Evolutionary conservation across 169 alveolate species (phyloP), one percentile per base, ranked within the genome.

Genomic region (Eimeria praecox): DNA sequence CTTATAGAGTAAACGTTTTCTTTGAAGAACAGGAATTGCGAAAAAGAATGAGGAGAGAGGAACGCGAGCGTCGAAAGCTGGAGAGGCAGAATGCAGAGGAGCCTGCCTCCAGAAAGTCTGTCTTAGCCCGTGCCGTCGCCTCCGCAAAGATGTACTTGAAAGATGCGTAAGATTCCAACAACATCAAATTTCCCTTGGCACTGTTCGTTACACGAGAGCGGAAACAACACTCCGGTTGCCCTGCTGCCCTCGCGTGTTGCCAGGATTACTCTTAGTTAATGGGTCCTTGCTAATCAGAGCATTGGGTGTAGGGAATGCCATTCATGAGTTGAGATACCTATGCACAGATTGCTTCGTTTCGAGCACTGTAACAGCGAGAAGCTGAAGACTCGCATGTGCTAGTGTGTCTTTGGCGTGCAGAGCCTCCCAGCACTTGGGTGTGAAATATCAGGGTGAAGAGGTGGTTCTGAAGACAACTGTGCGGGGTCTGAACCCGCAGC

Each of bases 1-100:
- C 96, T 1, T 92, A 92, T 85, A 80, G 78, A 46, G 96, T 92
- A 0, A 56, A 82, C 2, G 96, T 92, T 75, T 92, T 80, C 73
- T 92, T 78, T 73, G 96, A 92, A 82, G 96, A 92, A 24, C 54
- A 82, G 64, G 78, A 85, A 35, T 38, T 85, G 20, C 75, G 92
- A 6, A 85, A 56, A 42, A 35, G 35, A 56, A 85, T 56, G 78
- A 0, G 52, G 38, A 5, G 56, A 59, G 92, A 85, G 12, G 92
- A 52, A 52, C 90, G 64, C 69, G 90, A 44, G 27, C 52, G 62
- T 52, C 69, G 90, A 35, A 82, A 52, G 71, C 71, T 49, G 20
- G 90, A 52, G 49, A 44, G 52, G 10, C 90, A 49, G 27, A 33
- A 46, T 42, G 33, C 38, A 24, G 71, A 30, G n/a, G 69, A 82